Percentiles rank a stretch among this genome's conserved stretches.
Conservation (phyloP, 805 yeast species). For the Pachysolen tannophilus region DNA sequence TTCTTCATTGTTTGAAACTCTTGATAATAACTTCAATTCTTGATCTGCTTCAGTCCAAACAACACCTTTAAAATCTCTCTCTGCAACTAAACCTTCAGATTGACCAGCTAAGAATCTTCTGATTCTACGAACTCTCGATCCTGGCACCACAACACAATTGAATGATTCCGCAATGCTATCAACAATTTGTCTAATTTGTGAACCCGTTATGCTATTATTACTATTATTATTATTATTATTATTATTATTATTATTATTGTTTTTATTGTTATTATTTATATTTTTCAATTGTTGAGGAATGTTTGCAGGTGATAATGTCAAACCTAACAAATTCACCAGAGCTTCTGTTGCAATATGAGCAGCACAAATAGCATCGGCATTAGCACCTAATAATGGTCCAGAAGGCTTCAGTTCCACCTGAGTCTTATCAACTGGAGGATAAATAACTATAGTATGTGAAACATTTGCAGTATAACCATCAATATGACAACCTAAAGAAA, state of each 20-base stretch:
- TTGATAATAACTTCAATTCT: constrained; percentile 47
- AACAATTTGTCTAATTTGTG: constrained; percentile 62
- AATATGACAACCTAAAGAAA: constrained; percentile 82
- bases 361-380: constrained; percentile 88
- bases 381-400: constrained; percentile 76
- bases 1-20: constrained; percentile 16
- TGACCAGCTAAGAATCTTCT: constrained; percentile 95
- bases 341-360: constrained; percentile 86
- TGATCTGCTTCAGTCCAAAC: constrained; percentile 81
- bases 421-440: constrained; percentile 49
- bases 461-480: constrained; percentile 90
- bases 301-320: constrained; percentile 69
- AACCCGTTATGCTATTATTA: constrained; percentile 52
- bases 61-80: constrained; percentile 87
- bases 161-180: constrained; percentile 82
- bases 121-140: constrained; percentile 84
- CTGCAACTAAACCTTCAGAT: constrained; percentile 86
- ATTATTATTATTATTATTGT: no score
- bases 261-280: no score
- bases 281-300: constrained; percentile 45
- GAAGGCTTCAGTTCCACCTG: constrained; percentile 36
- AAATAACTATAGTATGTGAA: constrained; percentile 81
- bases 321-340: constrained; percentile 67
- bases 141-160: constrained; percentile 83
- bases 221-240: no score